A percentile compares a stretch with the other conserved stretches of the same genome.
Evolutionary conservation across 2,329 filamentous ascomycete species (phyloP).

Genomic region (Stachybotrys echinatus): DNA sequence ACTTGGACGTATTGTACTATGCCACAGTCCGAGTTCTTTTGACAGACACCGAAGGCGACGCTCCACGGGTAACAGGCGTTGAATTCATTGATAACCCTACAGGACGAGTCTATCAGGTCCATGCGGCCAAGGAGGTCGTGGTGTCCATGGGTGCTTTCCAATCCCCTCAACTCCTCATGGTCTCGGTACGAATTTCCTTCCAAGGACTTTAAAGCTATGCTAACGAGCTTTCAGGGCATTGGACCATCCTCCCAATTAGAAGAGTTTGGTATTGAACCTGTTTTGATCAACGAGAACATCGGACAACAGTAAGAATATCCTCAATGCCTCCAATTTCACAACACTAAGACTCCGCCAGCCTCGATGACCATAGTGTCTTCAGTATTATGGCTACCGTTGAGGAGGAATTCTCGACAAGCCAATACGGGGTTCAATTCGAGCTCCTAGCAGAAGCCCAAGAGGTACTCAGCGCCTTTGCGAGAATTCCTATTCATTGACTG

Average conservation of each 20-base stretch:
- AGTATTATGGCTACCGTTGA: slow-evolving; percentile 18
- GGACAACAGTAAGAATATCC: slow-evolving; percentile 14
- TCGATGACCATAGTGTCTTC: slow-evolving; percentile 20
- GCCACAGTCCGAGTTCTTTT: slow-evolving; percentile 10
- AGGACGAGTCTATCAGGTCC: slow-evolving; percentile 9
- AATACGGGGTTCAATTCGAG: slow-evolving; percentile 9
- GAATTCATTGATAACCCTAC: slow-evolving; percentile 18
- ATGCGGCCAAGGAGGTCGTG: slow-evolving; percentile 4
- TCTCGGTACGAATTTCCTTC: slow-evolving; percentile 1
- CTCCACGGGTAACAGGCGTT: slow-evolving; percentile 14
- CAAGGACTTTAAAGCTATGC: background rate
- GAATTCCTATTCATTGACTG: background rate
- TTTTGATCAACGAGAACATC: slow-evolving; percentile 16
- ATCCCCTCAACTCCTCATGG: slow-evolving; percentile 5
- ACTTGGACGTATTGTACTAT: slow-evolving; percentile 18
- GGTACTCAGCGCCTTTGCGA: background rate
- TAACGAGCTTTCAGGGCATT: slow-evolving; percentile 9
- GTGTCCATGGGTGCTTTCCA: slow-evolving; percentile 5
- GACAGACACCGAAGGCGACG: slow-evolving; percentile 4
- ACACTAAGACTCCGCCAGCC: slow-evolving; percentile 4
- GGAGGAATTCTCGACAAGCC: slow-evolving; percentile 14
- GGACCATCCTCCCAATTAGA: slow-evolving; percentile 11
- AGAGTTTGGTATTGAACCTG: slow-evolving; percentile 14
- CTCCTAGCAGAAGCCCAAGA: slow-evolving; percentile 1
- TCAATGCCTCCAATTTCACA: background rate